Evolutionary conservation across 768 basidiomycete species (phyloP).

Genomic region (Mycena chlorophos): DNA sequence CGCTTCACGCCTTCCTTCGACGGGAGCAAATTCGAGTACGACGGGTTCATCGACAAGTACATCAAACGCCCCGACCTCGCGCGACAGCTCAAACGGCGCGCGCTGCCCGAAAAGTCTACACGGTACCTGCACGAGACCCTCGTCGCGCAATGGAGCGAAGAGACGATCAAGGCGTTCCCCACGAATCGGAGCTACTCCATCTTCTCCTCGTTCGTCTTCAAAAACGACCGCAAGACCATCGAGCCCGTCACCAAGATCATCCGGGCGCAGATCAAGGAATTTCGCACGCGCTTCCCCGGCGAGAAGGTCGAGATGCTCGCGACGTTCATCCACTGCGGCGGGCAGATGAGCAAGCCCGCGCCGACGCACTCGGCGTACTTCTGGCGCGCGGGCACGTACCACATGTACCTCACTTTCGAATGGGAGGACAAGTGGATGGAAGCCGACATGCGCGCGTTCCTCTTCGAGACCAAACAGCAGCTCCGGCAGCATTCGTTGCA

Average conservation of each 20-base stretch:
- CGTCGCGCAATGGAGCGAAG: conserved; percentile 20
- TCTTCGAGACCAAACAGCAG: conserved; percentile 6
- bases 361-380: conserved; percentile 15
- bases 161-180: conserved; percentile 16
- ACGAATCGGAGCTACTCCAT: conserved; percentile 19
- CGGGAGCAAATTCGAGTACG: conserved; percentile 13
- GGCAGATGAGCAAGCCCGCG: conserved; percentile 10
- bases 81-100: conserved; percentile 17
- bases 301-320: conserved; percentile 19
- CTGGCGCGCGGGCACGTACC: conserved; percentile 19
- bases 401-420: conserved; percentile 21
- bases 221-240: conserved; percentile 10
- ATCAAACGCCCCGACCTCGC: conserved; percentile 14
- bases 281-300: conserved; percentile 15
- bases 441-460: conserved; percentile 18
- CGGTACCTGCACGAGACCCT: conserved; percentile 22
- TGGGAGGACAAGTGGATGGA: conserved; percentile 24
- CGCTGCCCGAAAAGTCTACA: conserved; percentile 17
- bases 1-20: conserved; percentile 19
- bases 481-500: conserved; percentile 16
- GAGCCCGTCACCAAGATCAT: conserved; percentile 11
- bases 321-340: conserved; percentile 19
- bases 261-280: conserved; percentile 3
- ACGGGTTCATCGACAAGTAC: conserved; percentile 16
- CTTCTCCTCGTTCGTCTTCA: conserved; percentile 20